These are phyloP conservation scores for Plantago elongata DNA, from an alignment of 257 asterid genomes.

Conservation along the genomic window DNA sequence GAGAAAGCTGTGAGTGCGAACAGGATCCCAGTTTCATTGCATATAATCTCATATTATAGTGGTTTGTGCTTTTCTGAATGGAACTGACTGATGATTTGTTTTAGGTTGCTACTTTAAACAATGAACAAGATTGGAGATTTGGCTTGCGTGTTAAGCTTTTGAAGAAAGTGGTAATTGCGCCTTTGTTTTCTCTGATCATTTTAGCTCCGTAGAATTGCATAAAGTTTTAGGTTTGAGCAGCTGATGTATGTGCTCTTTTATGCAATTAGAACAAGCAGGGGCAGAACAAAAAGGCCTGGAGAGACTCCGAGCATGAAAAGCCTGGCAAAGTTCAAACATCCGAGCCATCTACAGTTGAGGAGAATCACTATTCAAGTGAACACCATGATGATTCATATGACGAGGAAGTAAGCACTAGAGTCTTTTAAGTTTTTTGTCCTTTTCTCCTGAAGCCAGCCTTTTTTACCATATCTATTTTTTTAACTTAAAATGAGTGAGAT, in stretches of 20 bases:
- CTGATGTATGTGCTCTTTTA: constrained; percentile 5
- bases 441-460: not conserved
- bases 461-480: too few species aligned
- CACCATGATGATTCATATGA: constrained; percentile 68
- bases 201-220: not conserved
- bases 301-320: constrained; percentile 60
- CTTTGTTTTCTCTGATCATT: constrained; percentile 10
- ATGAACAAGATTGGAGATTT: constrained; percentile 95
- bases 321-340: constrained; percentile 36
- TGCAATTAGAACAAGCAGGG: constrained; percentile 52
- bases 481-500: too few species aligned
- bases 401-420: constrained; percentile 56
- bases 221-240: not conserved
- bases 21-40: constrained; percentile 16
- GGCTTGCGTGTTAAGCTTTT: constrained; percentile 96
- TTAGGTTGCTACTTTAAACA: constrained; percentile 71
- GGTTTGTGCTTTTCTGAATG: not conserved
- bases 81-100: constrained; percentile 22
- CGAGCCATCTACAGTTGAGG: constrained; percentile 51
- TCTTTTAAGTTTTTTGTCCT: not conserved
- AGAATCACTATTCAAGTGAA: constrained; percentile 47
- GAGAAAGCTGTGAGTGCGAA: constrained; percentile 82
- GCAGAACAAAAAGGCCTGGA: constrained; percentile 63
- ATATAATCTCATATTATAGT: not conserved
- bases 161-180: constrained; percentile 50